phyloP scores from a whole-genome alignment of 352 stramenopile genomes.

The Elongisporangium anandrum region DNA sequence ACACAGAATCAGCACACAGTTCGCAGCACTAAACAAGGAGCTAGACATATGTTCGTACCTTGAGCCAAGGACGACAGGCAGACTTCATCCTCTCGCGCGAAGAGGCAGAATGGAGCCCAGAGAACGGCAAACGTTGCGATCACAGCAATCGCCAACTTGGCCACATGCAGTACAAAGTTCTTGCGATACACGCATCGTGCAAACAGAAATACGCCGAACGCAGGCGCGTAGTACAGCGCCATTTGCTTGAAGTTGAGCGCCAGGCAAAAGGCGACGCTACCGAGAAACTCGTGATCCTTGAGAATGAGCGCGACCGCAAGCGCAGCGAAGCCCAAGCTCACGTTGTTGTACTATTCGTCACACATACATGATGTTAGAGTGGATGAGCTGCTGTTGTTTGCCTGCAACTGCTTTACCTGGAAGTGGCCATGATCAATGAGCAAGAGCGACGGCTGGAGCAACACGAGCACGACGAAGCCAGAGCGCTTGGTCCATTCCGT shows the following conservation, averaged over 20 bases:
- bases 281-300: conserved; percentile 72
- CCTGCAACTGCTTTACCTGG: conserved; percentile 52
- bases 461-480: conserved; percentile 56
- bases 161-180: conserved; percentile 43
- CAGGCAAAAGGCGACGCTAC: conserved; percentile 87
- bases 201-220: conserved; percentile 92
- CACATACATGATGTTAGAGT: neutral
- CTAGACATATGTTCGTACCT: too few species aligned
- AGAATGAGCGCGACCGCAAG: conserved; percentile 69
- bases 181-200: conserved; percentile 74
- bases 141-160: conserved; percentile 85
- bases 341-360: conserved; percentile 92
- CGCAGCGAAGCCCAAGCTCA: conserved; percentile 92
- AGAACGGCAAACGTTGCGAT: conserved; percentile 86
- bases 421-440: conserved; percentile 99
- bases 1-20: neutral
- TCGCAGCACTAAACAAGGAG: too few species aligned
- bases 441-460: conserved; percentile 87
- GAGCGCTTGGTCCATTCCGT: conserved; percentile 54
- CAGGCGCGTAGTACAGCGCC: conserved; percentile 96
- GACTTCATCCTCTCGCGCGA: conserved; percentile 25
- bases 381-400: neutral
- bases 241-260: conserved; percentile 99
- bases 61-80: conserved; percentile 65
- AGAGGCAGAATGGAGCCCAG: conserved; percentile 89